Evolutionary conservation across 306 rosid genomes (phyloP), one percentile per base, ranked within the genome.

Genomic region (Prunus kanzakura): DNA sequence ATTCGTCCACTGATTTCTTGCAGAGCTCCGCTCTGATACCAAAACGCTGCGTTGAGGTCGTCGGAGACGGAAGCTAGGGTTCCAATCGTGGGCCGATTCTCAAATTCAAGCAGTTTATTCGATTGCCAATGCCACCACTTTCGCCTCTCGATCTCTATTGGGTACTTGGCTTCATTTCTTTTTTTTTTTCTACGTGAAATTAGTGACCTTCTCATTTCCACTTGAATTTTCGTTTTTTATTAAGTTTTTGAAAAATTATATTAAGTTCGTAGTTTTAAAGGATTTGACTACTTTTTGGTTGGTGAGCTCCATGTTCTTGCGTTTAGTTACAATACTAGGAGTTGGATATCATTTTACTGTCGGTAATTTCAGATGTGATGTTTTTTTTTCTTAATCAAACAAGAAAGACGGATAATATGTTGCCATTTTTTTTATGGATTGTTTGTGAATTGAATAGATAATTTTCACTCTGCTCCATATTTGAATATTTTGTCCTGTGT

Each of bases 131-230:
- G 90, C 90, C 74, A 82, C 91, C 77, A 86, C 86, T 64, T 82
- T 83, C 8, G 87, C 91, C 58, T 87, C 96, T 82, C 90, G 99
- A 87, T 92, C 97, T 75, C 83, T 89, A 65, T 82, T 88, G 20
- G 96, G 97, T 91, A 73, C 50, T 58, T 4, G 35, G 35, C 35
- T 32, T 32, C 35, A 4, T 32, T 32, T 32, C 22, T 22, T 22
- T 22, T 32, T 0, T 0, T 32, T 9, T 50, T 82, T 25, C 65
- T 13, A 2, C 23, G 23, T 23, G 16, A 25, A 5, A 52, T 11
- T 73, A 18, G 60, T 7, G 22, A 64, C 49, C 38, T 3, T 69
- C 57, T 69, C 6, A 19, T 69, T 22, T 27, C 14, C 8, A 23
- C 64, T 57, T 69, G 69, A 50, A 68, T 75, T 75, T 29, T 32